phyloP scores from a whole-genome alignment of 2,329 filamentous ascomycete genomes.

The Fusarium newnesense region DNA sequence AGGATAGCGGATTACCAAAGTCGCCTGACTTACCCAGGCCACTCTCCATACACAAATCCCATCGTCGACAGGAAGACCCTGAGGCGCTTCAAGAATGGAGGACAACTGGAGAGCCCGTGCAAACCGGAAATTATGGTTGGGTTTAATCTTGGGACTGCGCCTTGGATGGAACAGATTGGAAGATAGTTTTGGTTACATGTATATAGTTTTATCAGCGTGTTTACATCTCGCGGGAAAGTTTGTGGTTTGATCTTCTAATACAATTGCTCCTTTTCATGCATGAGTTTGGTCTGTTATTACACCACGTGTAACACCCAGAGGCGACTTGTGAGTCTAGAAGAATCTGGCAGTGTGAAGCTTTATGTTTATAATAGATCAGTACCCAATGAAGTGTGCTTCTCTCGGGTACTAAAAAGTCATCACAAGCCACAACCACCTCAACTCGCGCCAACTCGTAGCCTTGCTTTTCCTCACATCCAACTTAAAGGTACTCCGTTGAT shows the following conservation, averaged over 20 bases:
- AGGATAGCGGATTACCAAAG: background rate
- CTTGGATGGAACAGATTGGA: background rate
- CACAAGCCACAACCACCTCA: background rate
- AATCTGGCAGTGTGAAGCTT: background rate
- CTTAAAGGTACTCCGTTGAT: conserved; percentile 16
- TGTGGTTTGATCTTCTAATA: background rate
- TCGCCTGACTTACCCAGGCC: background rate
- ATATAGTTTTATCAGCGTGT: background rate
- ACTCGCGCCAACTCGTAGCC: background rate
- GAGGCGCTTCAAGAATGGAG: background rate
- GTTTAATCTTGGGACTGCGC: background rate
- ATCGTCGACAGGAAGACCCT: background rate
- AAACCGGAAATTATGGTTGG: background rate
- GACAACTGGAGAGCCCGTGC: background rate
- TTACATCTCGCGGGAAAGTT: background rate
- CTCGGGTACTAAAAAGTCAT: background rate
- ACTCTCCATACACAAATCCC: background rate
- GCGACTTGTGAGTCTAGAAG: background rate
- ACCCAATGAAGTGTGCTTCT: background rate
- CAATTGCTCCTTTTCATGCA: background rate
- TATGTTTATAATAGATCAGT: background rate
- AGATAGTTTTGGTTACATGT: background rate
- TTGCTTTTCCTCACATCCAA: background rate
- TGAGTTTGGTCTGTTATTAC: background rate
- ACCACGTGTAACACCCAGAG: background rate